Evolutionary conservation across 345 rosid genomes (phyloP).

Genomic region (Camelina laxa): DNA sequence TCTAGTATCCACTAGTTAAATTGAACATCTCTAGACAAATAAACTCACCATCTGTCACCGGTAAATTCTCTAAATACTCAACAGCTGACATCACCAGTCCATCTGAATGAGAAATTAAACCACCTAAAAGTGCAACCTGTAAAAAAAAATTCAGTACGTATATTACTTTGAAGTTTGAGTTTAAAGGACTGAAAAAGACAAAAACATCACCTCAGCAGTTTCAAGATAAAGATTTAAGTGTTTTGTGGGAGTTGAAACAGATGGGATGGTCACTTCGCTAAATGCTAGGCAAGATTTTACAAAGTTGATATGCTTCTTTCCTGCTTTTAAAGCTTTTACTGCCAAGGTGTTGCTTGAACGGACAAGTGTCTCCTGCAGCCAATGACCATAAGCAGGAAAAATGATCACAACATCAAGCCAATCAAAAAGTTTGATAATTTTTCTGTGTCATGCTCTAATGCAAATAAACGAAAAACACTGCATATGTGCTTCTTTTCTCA

Average conservation of each 20-base stretch:
- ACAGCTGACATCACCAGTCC: constrained; percentile 70
- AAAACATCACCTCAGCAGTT: constrained; percentile 78
- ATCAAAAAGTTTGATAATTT: not conserved
- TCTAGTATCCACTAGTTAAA: constrained; percentile 15
- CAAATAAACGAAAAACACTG: not conserved
- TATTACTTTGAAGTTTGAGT: constrained; percentile 7
- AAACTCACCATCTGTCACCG: constrained; percentile 63
- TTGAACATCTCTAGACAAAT: constrained; percentile 18
- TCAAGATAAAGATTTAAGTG: constrained; percentile 81
- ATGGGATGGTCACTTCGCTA: constrained; percentile 87
- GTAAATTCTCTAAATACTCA: constrained; percentile 57
- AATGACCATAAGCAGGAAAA: constrained; percentile 28
- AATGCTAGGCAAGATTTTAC: constrained; percentile 86
- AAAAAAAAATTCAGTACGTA: constrained; percentile 35
- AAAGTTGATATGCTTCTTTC: constrained; percentile 52
- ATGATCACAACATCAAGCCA: constrained; percentile 19
- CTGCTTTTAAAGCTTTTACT: constrained; percentile 62
- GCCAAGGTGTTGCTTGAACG: constrained; percentile 82
- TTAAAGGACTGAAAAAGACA: constrained; percentile 36
- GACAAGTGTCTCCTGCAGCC: constrained; percentile 79
- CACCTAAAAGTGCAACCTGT: constrained; percentile 80
- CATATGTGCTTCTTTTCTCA: not conserved
- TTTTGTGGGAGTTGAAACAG: constrained; percentile 56
- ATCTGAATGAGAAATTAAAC: constrained; percentile 78
- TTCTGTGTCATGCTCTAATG: constrained; percentile 16